Conservation (phyloP, 1,284 basidiomycete genomes). For the Macrocystidia cucumis region DNA sequence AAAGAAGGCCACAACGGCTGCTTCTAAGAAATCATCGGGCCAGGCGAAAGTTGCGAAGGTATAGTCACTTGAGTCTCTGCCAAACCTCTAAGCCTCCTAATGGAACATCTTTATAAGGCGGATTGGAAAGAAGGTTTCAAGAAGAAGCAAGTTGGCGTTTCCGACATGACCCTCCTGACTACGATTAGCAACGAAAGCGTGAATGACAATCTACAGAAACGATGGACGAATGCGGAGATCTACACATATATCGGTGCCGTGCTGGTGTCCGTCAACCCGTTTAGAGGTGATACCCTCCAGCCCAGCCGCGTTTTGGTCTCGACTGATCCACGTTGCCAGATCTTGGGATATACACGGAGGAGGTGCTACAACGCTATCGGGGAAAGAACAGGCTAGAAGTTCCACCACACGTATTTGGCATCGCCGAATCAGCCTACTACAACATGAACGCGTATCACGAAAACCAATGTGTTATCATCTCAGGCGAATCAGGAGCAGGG, state of each 20-base stretch:
- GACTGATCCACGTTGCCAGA: constrained; percentile 36
- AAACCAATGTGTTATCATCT: constrained; percentile 99
- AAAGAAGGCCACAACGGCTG: constrained; percentile 70
- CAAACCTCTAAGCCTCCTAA: not conserved
- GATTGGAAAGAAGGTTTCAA: constrained; percentile 98
- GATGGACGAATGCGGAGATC: constrained; percentile 94
- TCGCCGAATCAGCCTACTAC: constrained; percentile 97
- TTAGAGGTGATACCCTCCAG: constrained; percentile 59
- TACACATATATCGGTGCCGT: constrained; percentile 99
- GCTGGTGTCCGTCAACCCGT: constrained; percentile 97
- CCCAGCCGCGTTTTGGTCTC: constrained; percentile 2
- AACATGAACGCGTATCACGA: constrained; percentile 99
- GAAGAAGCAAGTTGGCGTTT: constrained; percentile 96
- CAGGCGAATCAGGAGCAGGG: constrained; percentile 95
- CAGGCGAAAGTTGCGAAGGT: constrained; percentile 72
- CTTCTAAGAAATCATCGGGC: constrained; percentile 56
- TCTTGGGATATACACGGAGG: constrained; percentile 95
- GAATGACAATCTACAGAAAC: constrained; percentile 96
- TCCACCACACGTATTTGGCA: constrained; percentile 95
- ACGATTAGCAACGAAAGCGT: constrained; percentile 98
- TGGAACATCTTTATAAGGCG: constrained; percentile 51
- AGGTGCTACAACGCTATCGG: constrained; percentile 80
- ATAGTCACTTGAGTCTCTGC: constrained; percentile 10
- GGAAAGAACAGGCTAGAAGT: constrained; percentile 99
- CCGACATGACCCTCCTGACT: constrained; percentile 97